Evolutionary conservation across 192 early-diverging fungal genomes (phyloP), one percentile per base, ranked within the genome.

Genomic region (Coemansia sp.): DNA sequence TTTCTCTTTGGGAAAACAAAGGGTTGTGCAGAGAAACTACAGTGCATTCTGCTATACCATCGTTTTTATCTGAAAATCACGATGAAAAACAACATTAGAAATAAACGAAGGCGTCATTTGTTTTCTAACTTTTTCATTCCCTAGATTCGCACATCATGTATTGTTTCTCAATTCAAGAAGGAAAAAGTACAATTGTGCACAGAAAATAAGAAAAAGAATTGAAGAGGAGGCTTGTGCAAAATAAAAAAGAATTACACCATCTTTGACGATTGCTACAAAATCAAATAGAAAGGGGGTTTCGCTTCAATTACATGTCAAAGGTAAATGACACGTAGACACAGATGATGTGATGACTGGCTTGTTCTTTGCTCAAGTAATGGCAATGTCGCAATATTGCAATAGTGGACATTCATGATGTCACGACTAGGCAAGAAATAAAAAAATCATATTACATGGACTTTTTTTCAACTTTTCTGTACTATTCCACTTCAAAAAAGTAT

Each of bases 351-450:
- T 1, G 10, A 0, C 6, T 49, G 1, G 10, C 4, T 32, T 32
- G 32, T 32, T 32, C 32, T 32, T 49, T 49, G 48, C 48, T 49
- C 15, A n/a, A 49, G n/a, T 49, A 49, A n/a, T 49, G 13, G 10
- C 48, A 49, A 49, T 49, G 6, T 49, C 4, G 21, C 19, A 26
- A 56, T 11, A 2, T 56, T 10, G 54, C 54, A 56, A 56, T 56
- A 26, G 54, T 56, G 23, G 19, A 10, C 23, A 26, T 56, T 56
- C 54, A 56, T 56, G 54, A 56, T 38, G 54, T 56, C 54, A 49
- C 48, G 21, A 23, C 3, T 37, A 16, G 21, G n/a, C 52, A 53
- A 3, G 9, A 56, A 38, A 56, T n/a, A 56, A 37, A 56, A 23
- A 26, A 48, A n/a, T 3, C 2, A 32, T n/a, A 56, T 11, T 37